phyloP scores from a whole-genome alignment of 2,329 filamentous ascomycete species.

The Cladosporium cucumerinum region DNA sequence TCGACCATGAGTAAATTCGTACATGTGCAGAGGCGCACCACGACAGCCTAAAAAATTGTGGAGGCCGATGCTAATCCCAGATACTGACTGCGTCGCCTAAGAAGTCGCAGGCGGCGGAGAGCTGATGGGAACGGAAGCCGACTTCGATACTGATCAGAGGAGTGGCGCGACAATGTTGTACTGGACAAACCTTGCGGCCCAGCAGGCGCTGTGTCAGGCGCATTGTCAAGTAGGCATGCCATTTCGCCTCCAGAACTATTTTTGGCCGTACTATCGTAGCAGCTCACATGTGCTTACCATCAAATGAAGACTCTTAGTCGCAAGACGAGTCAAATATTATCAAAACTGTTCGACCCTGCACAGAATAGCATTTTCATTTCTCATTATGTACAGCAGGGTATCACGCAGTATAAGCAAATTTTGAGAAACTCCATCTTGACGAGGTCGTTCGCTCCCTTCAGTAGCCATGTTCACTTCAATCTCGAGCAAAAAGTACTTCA shows the following conservation, averaged over 20 bases:
- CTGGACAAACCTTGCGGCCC: neutral
- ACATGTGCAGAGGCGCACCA: neutral
- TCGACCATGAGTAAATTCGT: neutral
- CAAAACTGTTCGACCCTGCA: neutral
- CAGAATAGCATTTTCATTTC: neutral
- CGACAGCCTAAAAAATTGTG: neutral
- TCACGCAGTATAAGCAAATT: slow-evolving; percentile 9
- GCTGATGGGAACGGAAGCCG: too few relatives aligned
- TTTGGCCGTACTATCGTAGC: neutral
- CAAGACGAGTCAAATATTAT: neutral
- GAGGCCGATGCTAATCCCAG: neutral
- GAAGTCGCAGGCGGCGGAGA: neutral
- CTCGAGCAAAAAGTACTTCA: neutral
- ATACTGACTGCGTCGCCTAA: neutral
- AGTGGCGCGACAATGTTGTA: neutral
- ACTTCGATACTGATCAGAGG: neutral
- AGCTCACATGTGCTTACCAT: neutral
- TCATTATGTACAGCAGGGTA: slow-evolving; percentile 7
- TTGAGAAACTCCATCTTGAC: too few relatives aligned
- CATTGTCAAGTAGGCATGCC: neutral
- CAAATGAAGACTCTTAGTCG: neutral
- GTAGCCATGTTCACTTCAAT: too few relatives aligned
- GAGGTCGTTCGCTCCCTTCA: neutral
- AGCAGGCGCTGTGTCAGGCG: neutral
- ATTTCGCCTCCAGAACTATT: neutral